phyloP scores from a whole-genome alignment of 495 filamentous ascomycete species.

The Cairneyella variabilis region DNA sequence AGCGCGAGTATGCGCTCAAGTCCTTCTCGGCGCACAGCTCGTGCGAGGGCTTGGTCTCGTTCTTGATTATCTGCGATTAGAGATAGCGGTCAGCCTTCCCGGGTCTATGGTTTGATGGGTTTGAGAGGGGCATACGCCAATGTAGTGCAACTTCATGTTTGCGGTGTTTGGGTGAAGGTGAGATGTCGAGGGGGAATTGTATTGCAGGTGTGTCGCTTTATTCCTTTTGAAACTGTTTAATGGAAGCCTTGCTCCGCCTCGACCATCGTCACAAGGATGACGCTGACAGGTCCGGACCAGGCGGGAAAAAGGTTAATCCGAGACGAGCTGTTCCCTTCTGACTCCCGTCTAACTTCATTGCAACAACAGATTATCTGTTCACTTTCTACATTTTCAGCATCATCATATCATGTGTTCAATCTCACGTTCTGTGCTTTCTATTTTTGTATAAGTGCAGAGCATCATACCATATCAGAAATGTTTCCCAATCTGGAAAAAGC shows the following conservation, averaged over 20 bases:
- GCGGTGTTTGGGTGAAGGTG: slow-evolving; percentile 16
- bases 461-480: too few species aligned
- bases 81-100: slow-evolving; percentile 17
- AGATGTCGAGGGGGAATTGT: background rate
- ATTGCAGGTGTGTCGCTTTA: slow-evolving; percentile 1
- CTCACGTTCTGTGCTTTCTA: too few species aligned
- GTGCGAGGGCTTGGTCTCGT: slow-evolving; percentile 71
- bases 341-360: too few species aligned
- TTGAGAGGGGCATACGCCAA: slow-evolving; percentile 61
- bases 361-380: too few species aligned
- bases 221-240: slow-evolving; percentile 6
- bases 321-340: too few species aligned
- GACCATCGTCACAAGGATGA: too few species aligned
- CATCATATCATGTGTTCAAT: too few species aligned
- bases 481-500: too few species aligned
- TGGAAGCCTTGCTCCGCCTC: background rate
- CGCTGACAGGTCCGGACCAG: too few species aligned
- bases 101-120: background rate
- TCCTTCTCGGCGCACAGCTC: slow-evolving; percentile 80
- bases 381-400: too few species aligned
- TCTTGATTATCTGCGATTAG: slow-evolving; percentile 68
- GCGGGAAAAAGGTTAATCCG: too few species aligned
- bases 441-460: too few species aligned
- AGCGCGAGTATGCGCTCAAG: slow-evolving; percentile 74
- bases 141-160: slow-evolving; percentile 91